A percentile compares a stretch with the other conserved stretches of the same genome.
Evolutionary conservation across 1,139 yeast genomes (phyloP).

Genomic region (Meyerozyma athensensis): DNA sequence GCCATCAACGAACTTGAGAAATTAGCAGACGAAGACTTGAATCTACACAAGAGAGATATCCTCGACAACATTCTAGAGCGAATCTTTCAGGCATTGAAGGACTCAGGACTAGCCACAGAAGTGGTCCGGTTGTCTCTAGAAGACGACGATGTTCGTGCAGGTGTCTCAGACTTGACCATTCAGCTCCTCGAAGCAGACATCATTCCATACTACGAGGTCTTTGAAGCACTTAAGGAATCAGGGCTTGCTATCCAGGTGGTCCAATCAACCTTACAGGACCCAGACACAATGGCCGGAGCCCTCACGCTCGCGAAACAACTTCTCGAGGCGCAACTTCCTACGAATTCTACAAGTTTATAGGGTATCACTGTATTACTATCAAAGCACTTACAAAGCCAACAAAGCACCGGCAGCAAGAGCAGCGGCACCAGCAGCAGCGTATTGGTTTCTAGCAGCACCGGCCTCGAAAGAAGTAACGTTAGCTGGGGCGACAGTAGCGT

Average conservation of each 20-base stretch:
- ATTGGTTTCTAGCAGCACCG: slow-evolving; percentile 28
- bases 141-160: slow-evolving; percentile 26
- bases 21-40: slow-evolving; percentile 2
- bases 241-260: slow-evolving; percentile 30
- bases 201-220: slow-evolving; percentile 31
- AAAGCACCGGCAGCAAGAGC: slow-evolving; percentile 51
- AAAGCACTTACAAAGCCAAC: slow-evolving; percentile 40
- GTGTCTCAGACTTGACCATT: slow-evolving; percentile 21
- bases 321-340: slow-evolving; percentile 1
- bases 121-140: slow-evolving; percentile 26
- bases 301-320: slow-evolving; percentile 24
- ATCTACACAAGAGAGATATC: slow-evolving; percentile 11
- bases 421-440: slow-evolving; percentile 43
- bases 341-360: slow-evolving; percentile 4
- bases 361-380: slow-evolving; percentile 3
- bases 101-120: slow-evolving; percentile 27
- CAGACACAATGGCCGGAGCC: slow-evolving; percentile 27
- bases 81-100: slow-evolving; percentile 24
- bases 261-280: slow-evolving; percentile 23
- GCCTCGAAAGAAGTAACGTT: slow-evolving; percentile 35
- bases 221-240: slow-evolving; percentile 26
- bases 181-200: slow-evolving; percentile 26
- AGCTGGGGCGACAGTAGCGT: slow-evolving; percentile 19
- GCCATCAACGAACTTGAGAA: background rate
- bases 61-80: slow-evolving; percentile 20